These are phyloP conservation scores for Phlyctochytrium bullatum DNA, from an alignment of 192 early-diverging fungal genomes.

Conservation along the genomic window DNA sequence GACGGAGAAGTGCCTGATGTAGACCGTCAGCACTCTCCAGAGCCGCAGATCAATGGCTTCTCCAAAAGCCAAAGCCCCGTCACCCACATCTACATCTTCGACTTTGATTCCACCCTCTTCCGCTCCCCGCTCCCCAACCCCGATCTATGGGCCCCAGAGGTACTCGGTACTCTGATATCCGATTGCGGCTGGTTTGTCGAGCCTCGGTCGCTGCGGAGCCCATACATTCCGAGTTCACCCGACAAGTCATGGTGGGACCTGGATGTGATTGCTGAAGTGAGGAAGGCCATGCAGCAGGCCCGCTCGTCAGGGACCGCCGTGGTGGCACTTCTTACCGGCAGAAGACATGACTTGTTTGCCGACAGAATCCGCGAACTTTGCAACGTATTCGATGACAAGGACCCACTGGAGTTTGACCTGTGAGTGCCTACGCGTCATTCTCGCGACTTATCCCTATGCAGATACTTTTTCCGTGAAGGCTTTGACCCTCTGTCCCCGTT, in stretches of 20 bases:
- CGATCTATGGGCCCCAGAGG: conserved; percentile 33
- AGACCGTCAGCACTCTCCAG: too few species aligned
- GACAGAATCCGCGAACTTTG: conserved; percentile 41
- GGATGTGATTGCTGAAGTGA: conserved; percentile 9
- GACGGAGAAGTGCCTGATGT: too few species aligned
- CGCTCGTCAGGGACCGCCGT: conserved; percentile 13
- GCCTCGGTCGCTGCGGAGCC: conserved; percentile 35
- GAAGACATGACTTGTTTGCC: conserved; percentile 42
- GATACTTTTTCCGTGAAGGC: conserved; percentile 42
- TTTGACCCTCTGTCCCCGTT: conserved; percentile 8
- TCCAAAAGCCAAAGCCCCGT: too few species aligned
- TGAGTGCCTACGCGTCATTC: too few species aligned
- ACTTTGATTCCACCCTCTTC: conserved; percentile 59
- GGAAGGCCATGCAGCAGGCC: conserved; percentile 15
- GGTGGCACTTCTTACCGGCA: conserved; percentile 43
- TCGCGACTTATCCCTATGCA: too few species aligned
- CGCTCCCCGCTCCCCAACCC: conserved; percentile 49
- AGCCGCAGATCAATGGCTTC: too few species aligned
- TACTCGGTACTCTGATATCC: conserved; percentile 41
- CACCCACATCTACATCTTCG: conserved; percentile 41
- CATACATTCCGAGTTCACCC: conserved; percentile 41
- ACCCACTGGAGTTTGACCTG: conserved; percentile 40
- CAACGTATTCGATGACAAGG: background rate
- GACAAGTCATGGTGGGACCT: conserved; percentile 43
- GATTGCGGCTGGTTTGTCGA: conserved; percentile 55